phyloP scores from a whole-genome alignment of 2,329 filamentous ascomycete species.

The Aspergillus thermomutatus region DNA sequence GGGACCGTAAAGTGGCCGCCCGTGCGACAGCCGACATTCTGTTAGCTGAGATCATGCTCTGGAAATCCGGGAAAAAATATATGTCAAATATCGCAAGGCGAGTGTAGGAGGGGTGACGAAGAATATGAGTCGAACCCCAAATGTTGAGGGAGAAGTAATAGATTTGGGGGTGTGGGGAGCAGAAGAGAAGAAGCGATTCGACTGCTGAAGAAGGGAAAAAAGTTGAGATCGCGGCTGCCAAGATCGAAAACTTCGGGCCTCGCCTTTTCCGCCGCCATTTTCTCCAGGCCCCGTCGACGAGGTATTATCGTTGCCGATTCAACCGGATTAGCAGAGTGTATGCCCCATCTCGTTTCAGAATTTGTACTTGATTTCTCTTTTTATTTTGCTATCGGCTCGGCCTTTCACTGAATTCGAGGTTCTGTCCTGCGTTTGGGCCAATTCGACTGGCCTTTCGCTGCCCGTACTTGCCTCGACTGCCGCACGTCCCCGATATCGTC shows the following conservation, averaged over 20 bases:
- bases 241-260: conserved; percentile 37
- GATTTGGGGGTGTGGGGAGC: conserved; percentile 18
- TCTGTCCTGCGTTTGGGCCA: background rate
- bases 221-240: conserved; percentile 31
- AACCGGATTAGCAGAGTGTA: background rate
- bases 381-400: background rate
- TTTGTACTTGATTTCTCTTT: background rate
- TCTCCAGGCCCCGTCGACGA: conserved; percentile 3
- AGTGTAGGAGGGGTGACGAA: background rate
- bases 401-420: background rate
- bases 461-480: background rate
- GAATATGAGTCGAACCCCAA: conserved; percentile 16
- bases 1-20: conserved; percentile 35
- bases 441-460: background rate
- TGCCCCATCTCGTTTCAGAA: background rate
- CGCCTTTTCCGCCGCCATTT: conserved; percentile 25
- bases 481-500: background rate
- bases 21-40: conserved; percentile 37
- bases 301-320: background rate
- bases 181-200: conserved; percentile 24
- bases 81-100: conserved; percentile 4
- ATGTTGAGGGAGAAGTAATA: conserved; percentile 1
- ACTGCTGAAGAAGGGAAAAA: conserved; percentile 32
- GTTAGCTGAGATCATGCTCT: conserved; percentile 40
- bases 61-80: conserved; percentile 2